Evolutionary conservation across 352 stramenopile genomes (phyloP), one percentile per base, ranked within the genome.

Genomic region (Blastocystis sp.): DNA sequence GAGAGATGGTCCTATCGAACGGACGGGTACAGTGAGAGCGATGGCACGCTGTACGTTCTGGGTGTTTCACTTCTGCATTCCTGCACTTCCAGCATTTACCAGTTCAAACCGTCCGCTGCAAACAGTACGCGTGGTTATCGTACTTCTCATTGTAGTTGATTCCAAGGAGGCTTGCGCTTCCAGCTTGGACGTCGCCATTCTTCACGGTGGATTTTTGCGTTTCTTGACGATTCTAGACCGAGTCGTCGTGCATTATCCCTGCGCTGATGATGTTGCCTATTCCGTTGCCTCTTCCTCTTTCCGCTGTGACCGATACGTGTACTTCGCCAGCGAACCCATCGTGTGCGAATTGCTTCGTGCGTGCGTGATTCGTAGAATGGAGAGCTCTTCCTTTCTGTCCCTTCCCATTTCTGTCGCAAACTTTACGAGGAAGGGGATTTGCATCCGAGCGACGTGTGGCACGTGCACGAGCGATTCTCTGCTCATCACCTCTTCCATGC

Each of bases 191-290:
- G 37, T n/a, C 19, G 37, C 31, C 24, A 9, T 35, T 24, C 26
- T 71, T 24, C 16, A 21, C 21, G 63, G 63, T 71, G 24, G 4
- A 55, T 71, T 35, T 71, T 3, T 37, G 4, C 4, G 3, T 13
- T 3, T 71, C 10, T 10, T 24, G 26, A 10, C n/a, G n/a, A 19
- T 37, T 37, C 31, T 71, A 71, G 71, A 81, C 66, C 71, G 45
- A n/a, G 3, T 81, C 4, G 26, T 81, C 21, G 4, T 81, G 29
- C 71, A 65, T 37, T 67, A 45, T 21, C 71, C 71, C 1, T 81
- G 71, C 39, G 13, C 21, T 10, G 16, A n/a, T 29, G 16, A 39
- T 3, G n/a, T 50, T 66, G 10, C 10, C 2, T 81, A 81, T 33
- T 63, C 59, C 12, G 13, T 65, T 31, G 0, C 39, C 4, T 19